A percentile compares a stretch with the other conserved stretches of the same genome.
Evolutionary conservation across 148 eudicot genomes (phyloP).

Genomic region (Vaccinium darrowii): DNA sequence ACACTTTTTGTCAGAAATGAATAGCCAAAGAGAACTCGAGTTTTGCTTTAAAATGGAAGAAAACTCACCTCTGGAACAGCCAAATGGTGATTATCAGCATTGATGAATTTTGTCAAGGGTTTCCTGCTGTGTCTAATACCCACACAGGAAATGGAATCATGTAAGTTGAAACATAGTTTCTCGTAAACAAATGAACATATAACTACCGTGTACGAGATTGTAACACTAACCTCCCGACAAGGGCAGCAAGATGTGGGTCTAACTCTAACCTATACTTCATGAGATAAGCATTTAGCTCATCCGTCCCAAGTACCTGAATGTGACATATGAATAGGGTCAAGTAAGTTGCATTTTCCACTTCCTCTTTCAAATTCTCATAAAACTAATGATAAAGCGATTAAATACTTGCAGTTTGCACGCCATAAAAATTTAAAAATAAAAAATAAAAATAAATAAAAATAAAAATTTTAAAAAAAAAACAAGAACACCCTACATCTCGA

Average conservation of each 20-base stretch:
- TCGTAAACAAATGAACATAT: background rate
- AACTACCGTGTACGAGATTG: background rate
- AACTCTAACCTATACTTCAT: conserved; percentile 72
- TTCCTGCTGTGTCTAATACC: conserved; percentile 73
- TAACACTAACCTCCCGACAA: conserved; percentile 74
- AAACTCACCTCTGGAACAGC: conserved; percentile 77
- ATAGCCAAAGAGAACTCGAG: background rate
- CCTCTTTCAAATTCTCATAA: background rate
- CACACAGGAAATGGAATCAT: background rate
- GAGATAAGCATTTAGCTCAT: conserved; percentile 71
- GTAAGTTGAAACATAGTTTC: background rate
- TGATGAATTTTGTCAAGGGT: conserved; percentile 84
- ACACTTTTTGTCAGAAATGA: background rate
- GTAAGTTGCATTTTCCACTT: conserved; percentile 5
- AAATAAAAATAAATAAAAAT: too few species aligned
- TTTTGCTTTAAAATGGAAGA: background rate
- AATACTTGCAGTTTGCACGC: background rate
- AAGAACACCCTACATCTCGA: background rate
- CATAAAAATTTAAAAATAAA: background rate
- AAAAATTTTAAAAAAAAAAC: background rate
- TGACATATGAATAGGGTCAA: background rate
- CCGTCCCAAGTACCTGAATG: conserved; percentile 74
- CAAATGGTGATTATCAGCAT: conserved; percentile 79
- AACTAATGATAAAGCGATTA: background rate
- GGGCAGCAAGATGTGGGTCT: conserved; percentile 75